These are phyloP conservation scores for Penicillium sp. DNA, from an alignment of 2,329 filamentous ascomycete species.

Conservation along the genomic window DNA sequence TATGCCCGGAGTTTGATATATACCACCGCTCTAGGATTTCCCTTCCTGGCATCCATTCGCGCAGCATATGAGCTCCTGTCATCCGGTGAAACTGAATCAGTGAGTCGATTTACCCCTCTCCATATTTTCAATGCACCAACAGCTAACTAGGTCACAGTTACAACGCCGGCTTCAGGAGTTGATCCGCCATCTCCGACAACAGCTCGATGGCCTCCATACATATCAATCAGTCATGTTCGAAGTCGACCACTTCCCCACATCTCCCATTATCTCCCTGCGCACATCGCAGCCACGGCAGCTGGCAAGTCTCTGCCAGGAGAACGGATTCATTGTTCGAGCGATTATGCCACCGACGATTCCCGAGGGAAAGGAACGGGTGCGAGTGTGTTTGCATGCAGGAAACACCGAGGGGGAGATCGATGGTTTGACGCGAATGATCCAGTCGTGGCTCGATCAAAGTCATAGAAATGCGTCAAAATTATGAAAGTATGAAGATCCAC, in stretches of 20 bases:
- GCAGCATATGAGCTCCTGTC: conserved; percentile 58
- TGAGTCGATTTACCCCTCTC: conserved; percentile 24
- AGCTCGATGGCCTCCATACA: conserved; percentile 42
- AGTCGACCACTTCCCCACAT: conserved; percentile 48
- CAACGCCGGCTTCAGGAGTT: conserved; percentile 49
- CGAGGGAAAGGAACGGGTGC: conserved; percentile 59
- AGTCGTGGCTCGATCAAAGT: conserved; percentile 46
- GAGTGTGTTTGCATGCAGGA: conserved; percentile 66
- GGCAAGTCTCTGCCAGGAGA: conserved; percentile 58
- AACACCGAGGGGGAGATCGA: conserved; percentile 61
- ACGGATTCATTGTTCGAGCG: conserved; percentile 60
- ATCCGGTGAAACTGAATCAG: conserved; percentile 48
- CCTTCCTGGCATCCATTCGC: conserved; percentile 58
- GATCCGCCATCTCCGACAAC: conserved; percentile 46
- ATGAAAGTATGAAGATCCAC: background rate
- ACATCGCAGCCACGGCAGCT: conserved; percentile 58
- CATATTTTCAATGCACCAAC: background rate
- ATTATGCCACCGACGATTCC: conserved; percentile 70
- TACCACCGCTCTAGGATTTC: conserved; percentile 66
- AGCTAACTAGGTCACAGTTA: conserved; percentile 26
- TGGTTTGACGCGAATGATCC: conserved; percentile 50
- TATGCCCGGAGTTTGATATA: conserved; percentile 75
- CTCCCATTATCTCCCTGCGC: conserved; percentile 64
- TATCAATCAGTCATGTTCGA: conserved; percentile 33
- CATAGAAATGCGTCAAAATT: conserved; percentile 4